A percentile compares a stretch with the other conserved stretches of the same genome.
Conservation (phyloP, 306 rosid species). For the Castanospermum australe region DNA sequence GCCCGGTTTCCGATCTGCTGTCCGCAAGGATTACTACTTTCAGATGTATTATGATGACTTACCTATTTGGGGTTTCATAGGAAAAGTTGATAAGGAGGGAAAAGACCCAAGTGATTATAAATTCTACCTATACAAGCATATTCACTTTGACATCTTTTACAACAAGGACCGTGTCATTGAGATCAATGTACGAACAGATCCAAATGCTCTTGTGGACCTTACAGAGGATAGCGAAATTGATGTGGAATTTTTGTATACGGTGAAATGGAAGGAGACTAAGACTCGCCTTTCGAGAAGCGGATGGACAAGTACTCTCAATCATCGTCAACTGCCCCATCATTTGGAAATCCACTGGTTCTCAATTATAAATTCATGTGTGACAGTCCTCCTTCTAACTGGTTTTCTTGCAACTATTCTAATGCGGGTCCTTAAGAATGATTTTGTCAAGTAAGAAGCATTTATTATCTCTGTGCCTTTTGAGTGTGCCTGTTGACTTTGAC, state of each 20-base stretch:
- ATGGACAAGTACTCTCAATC: constrained; percentile 72
- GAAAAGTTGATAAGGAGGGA: constrained; percentile 58
- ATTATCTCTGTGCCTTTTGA: neutral
- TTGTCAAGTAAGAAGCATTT: constrained; percentile 52
- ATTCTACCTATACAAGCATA: constrained; percentile 60
- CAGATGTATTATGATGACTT: constrained; percentile 72
- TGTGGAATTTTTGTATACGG: constrained; percentile 52
- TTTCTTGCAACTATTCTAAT: constrained; percentile 65
- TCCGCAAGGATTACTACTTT: constrained; percentile 60
- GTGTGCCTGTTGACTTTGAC: neutral
- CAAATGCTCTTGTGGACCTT: constrained; percentile 51
- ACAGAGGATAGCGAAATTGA: constrained; percentile 54
- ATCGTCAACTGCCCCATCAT: constrained; percentile 63
- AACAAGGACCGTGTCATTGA: constrained; percentile 65
- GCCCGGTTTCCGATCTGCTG: constrained; percentile 54
- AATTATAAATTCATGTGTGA: constrained; percentile 64
- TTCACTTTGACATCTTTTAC: constrained; percentile 49
- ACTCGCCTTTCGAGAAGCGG: constrained; percentile 62
- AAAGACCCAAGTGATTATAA: constrained; percentile 59
- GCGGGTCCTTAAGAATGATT: constrained; percentile 72
- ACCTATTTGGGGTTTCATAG: constrained; percentile 74
- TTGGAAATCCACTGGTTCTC: constrained; percentile 78
- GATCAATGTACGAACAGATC: constrained; percentile 50
- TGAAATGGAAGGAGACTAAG: constrained; percentile 57
- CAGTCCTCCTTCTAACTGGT: constrained; percentile 65